Percentiles rank a stretch among this genome's conserved stretches.
phyloP scores from a whole-genome alignment of 179 eudicot genomes.

The Silene vulgaris region DNA sequence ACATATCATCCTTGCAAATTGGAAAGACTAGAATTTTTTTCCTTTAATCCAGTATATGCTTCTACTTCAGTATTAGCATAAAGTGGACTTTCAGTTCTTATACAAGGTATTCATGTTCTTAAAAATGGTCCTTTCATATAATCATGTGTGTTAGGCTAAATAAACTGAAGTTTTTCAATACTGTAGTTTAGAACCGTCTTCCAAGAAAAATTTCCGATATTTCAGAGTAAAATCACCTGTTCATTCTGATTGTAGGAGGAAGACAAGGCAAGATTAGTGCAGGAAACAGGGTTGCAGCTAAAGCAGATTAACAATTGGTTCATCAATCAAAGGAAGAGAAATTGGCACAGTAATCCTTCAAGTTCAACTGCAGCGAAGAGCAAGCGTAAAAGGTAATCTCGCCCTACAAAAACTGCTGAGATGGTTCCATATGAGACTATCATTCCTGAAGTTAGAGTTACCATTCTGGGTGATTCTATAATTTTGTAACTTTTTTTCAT shows the following conservation, averaged over 20 bases:
- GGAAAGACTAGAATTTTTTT: too few species aligned
- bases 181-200: neutral
- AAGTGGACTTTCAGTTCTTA: too few species aligned
- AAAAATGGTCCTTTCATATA: too few species aligned
- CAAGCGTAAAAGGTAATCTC: constrained; percentile 61
- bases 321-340: constrained; percentile 79
- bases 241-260: constrained; percentile 49
- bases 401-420: neutral
- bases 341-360: constrained; percentile 78
- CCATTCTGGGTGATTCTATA: constrained; percentile 25
- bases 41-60: too few species aligned
- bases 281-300: constrained; percentile 75
- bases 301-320: constrained; percentile 89
- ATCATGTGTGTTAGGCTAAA: too few species aligned
- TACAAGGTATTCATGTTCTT: too few species aligned
- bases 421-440: too few species aligned
- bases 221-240: neutral
- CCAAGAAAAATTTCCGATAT: neutral
- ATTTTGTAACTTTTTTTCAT: constrained; percentile 22
- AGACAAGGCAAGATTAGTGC: constrained; percentile 72
- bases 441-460: neutral
- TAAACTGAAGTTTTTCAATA: neutral
- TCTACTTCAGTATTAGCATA: too few species aligned
- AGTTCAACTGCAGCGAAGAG: constrained; percentile 59
- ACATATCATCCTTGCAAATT: too few species aligned